Conservation (phyloP, 129 eudicot genomes). For the Centella asiatica region DNA sequence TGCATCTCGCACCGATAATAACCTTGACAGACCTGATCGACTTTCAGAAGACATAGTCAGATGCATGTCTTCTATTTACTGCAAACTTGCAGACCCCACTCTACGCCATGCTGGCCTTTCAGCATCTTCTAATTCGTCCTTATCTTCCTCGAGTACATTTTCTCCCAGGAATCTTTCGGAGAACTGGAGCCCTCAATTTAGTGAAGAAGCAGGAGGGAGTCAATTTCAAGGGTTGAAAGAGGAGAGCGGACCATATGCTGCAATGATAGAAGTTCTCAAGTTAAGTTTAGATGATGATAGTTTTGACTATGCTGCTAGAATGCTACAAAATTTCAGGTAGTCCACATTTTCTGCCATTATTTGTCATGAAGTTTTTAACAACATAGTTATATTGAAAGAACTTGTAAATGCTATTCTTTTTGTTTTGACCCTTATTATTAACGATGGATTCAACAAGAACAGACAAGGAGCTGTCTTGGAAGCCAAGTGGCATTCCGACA, state of each 20-base stretch:
- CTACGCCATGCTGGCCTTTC: conserved; percentile 34
- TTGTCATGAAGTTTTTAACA: not conserved
- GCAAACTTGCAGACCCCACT: conserved; percentile 60
- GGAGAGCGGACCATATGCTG: conserved; percentile 40
- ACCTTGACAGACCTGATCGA: conserved; percentile 40
- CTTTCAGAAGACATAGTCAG: conserved; percentile 68
- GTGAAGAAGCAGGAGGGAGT: conserved; percentile 30
- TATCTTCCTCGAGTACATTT: conserved; percentile 62
- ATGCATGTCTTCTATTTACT: conserved; percentile 73
- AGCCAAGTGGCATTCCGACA: no score
- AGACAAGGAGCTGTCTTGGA: no score
- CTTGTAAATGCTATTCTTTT: no score
- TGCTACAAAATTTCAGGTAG: conserved; percentile 74
- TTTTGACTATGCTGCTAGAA: conserved; percentile 53
- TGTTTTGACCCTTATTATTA: no score
- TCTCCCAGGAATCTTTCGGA: conserved; percentile 66
- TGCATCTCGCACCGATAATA: conserved; percentile 30
- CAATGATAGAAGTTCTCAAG: conserved; percentile 48
- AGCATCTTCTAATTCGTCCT: conserved; percentile 59
- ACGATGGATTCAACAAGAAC: no score
- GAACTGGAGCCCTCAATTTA: conserved; percentile 71
- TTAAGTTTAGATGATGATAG: conserved; percentile 60
- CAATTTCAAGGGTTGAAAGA: conserved; percentile 36
- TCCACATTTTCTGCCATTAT: not conserved
- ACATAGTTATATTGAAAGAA: no score